Evolutionary conservation across 495 filamentous ascomycete genomes (phyloP), one percentile per base, ranked within the genome.

Genomic region (Letharia columbiana): DNA sequence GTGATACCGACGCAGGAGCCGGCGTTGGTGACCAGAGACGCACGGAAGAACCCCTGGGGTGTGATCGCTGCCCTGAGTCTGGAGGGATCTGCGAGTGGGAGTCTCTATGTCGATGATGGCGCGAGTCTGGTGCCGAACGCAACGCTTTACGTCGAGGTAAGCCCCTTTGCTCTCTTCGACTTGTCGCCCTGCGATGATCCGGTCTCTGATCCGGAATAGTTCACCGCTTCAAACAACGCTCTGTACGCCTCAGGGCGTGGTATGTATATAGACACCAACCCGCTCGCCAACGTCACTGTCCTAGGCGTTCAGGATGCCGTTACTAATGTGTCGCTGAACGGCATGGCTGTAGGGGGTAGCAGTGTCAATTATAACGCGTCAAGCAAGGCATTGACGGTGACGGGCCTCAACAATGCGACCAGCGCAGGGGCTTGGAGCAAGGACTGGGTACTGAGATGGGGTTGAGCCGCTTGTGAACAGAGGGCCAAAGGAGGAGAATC

Each of bases 41-140:
- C 83, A 40, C 77, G 90, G 52, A 77, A 79, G 39, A 90, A 85
- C 42, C 84, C 86, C 5, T 94, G 89, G 88, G 82, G 83, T 31
- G 66, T 94, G 23, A 72, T 92, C 20, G 84, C 83, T 4, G 88
- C 87, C 3, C 77, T 91, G 13, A 77, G 82, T 67, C 62, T 66
- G 12, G 69, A 80, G 20, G 87, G 87, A 0, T 70, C 75, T 28
- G 91, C 92, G 0, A 75, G 67, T 4, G 92, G 92, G 0, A 64
- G 78, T 15, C 72, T 96, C 12, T 95, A 96, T 70, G 70, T 96
- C 12, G 92, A 96, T 70, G 92, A 96, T 73, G 92, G 92, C 0
- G 88, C 88, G 74, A 91, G 86, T 58, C 45, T 94, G 40, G 69
- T 68, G 37, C 90, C 83, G 4, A 76, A 80, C 28, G 76, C 77